Percentiles rank a stretch among this genome's conserved stretches.
Evolutionary conservation across 768 basidiomycete species (phyloP).

Genomic region (Boletales sp.): DNA sequence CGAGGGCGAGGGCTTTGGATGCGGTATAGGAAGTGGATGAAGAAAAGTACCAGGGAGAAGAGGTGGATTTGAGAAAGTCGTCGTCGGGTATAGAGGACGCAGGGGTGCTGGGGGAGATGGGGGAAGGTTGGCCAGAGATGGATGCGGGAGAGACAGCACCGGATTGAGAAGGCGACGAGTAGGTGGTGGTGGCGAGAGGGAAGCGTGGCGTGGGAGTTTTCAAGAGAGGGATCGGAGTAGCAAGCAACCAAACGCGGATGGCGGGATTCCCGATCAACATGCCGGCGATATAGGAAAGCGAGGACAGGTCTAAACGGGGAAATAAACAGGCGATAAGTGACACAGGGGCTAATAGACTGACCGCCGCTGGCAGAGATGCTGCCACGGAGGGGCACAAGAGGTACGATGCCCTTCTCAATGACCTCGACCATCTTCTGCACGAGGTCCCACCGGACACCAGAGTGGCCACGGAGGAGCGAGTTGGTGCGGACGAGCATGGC

Average conservation of each 20-base stretch:
- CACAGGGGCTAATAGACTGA: constrained; percentile 24
- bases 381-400: constrained; percentile 78
- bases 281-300: constrained; percentile 82
- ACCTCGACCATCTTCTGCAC: constrained; percentile 76
- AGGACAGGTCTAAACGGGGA: constrained; percentile 54
- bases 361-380: constrained; percentile 84
- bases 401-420: constrained; percentile 68
- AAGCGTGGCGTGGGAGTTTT: constrained; percentile 11
- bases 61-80: constrained; percentile 11
- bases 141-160: constrained; percentile 17
- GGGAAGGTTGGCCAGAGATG: constrained; percentile 36
- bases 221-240: constrained; percentile 10
- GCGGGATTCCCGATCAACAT: constrained; percentile 76
- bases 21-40: constrained; percentile 13
- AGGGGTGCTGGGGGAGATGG: constrained; percentile 43
- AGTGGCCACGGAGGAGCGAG: constrained; percentile 85
- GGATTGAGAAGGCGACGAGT: constrained; percentile 6
- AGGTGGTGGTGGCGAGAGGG: constrained; percentile 2
- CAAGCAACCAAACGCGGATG: constrained; percentile 64
- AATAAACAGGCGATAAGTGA: not conserved
- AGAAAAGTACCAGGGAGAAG: not conserved
- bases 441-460: constrained; percentile 78
- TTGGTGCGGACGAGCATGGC: constrained; percentile 88
- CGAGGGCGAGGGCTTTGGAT: constrained; percentile 53
- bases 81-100: constrained; percentile 26